Base-by-base conservation (phyloP, 495 filamentous ascomycete species). In the Annulohypoxylon bovei region DNA sequence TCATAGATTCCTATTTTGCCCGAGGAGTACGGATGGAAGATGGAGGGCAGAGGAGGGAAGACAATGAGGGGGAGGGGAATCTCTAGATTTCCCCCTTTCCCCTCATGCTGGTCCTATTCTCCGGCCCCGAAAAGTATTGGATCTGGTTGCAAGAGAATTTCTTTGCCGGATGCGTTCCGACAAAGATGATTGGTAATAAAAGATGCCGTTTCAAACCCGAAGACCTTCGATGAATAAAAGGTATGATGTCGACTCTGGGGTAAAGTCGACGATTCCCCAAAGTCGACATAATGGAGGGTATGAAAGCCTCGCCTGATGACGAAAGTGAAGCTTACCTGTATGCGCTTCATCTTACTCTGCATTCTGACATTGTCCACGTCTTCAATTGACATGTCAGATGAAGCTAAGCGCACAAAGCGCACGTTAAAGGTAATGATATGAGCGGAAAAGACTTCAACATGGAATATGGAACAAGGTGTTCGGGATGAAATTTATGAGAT, bases 291-390 rank as follows among this genome's bases (percentile, higher is more conserved):
- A 65, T 56, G 49, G 55, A 62, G 61, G 61, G 68, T 57, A 35
- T 49, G 55, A 52, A 65, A 22, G 28, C 62, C 59, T 65, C 28
- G 28, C 54, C 53, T 58, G 33, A 7, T 40, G 30, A 40, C 22
- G 16, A 56, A 73, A 73, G 66, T 70, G 70, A 73, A 62, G 70
- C 64, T 68, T 67, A 50, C 64, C 56, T 58, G 16, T 50, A 61
- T 57, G 44, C 37, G 42, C 56, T 50, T 49, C 44, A 59, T 69
- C 35, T 12, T 49, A 25, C 25, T 18, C 28, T 22, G 32, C 28
- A 46, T 65, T 55, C 54, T 46, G 33, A 32, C 37, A 7, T 47
- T 42, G 44, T 12, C 44, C 32, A 53, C 56, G 20, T 59, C 44
- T 53, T 59, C 63, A 60, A 65, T 60, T 67, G 64, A 72, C 59